A percentile compares a stretch with the other conserved stretches of the same genome.
These are phyloP conservation scores for Penicillium bialowiezense DNA, from an alignment of 495 filamentous ascomycete species.

Conservation along the genomic window DNA sequence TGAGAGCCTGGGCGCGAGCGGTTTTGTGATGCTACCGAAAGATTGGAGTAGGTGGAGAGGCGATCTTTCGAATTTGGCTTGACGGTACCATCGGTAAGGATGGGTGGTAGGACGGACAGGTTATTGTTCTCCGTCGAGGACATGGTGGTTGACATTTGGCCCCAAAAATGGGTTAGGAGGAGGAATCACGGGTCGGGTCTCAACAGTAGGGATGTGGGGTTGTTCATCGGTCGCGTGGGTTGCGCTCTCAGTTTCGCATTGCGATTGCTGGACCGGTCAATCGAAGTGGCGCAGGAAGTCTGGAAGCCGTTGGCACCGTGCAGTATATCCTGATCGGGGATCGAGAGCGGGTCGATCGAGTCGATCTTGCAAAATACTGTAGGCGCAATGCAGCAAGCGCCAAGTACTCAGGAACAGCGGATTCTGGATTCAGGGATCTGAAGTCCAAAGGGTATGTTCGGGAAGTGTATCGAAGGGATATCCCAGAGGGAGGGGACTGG, in stretches of 20 bases:
- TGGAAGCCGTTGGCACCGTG: background rate
- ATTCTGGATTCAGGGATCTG: background rate
- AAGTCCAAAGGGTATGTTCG: background rate
- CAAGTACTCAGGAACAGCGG: background rate
- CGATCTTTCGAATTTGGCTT: conserved; percentile 70
- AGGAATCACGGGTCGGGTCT: conserved; percentile 18
- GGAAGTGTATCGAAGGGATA: background rate
- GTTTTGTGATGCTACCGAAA: conserved; percentile 52
- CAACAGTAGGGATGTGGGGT: conserved; percentile 16
- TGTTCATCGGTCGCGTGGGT: conserved; percentile 28
- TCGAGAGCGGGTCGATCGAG: background rate
- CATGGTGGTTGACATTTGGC: conserved; percentile 48
- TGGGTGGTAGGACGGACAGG: conserved; percentile 42
- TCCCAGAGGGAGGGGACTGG: background rate
- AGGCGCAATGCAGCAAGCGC: conserved; percentile 4
- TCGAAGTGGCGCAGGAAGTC: background rate
- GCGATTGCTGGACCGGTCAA: conserved; percentile 23
- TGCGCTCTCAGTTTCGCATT: conserved; percentile 40
- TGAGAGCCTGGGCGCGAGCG: conserved; percentile 72
- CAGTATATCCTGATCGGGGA: conserved; percentile 5
- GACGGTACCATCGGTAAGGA: conserved; percentile 45
- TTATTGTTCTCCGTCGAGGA: conserved; percentile 43
- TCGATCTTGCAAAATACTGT: background rate
- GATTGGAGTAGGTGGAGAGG: conserved; percentile 64
- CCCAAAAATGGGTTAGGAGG: conserved; percentile 13